Conservation (phyloP, 2,329 filamentous ascomycete genomes). For the Aspergillus sp. region DNA sequence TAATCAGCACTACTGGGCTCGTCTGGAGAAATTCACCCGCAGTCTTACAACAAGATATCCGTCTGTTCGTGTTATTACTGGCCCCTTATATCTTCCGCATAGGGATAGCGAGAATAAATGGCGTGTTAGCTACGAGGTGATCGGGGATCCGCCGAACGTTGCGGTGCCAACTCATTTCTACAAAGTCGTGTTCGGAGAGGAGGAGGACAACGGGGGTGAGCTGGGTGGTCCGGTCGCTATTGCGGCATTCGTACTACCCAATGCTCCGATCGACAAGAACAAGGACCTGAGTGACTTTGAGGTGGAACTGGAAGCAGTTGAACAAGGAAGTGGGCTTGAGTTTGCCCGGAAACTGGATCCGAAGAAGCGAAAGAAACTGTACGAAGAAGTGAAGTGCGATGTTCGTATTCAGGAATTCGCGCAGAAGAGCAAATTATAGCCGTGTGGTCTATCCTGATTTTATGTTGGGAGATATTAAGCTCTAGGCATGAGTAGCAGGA, state of each 20-base stretch:
- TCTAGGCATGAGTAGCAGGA: no score
- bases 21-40: constrained; percentile 96
- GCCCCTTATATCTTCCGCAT: constrained; percentile 87
- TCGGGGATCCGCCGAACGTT: constrained; percentile 87
- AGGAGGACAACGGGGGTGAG: constrained; percentile 49
- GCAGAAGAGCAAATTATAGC: no score
- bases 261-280: constrained; percentile 83
- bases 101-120: constrained; percentile 89
- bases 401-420: constrained; percentile 76
- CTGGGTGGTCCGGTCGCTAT: constrained; percentile 75
- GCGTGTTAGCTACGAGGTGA: constrained; percentile 93
- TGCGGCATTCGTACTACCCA: constrained; percentile 92
- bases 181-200: constrained; percentile 97
- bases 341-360: constrained; percentile 79
- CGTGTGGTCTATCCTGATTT: no score
- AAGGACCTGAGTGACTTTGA: constrained; percentile 91
- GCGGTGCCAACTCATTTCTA: constrained; percentile 98
- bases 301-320: constrained; percentile 87
- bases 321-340: constrained; percentile 87
- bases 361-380: constrained; percentile 73
- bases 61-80: constrained; percentile 86
- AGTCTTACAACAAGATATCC: constrained; percentile 78
- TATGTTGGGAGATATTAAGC: no score
- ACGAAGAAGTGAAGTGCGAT: constrained; percentile 78
- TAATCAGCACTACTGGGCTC: constrained; percentile 98